phyloP scores from a whole-genome alignment of 352 stramenopile genomes.

The Phytophthora macrochlamydospora region DNA sequence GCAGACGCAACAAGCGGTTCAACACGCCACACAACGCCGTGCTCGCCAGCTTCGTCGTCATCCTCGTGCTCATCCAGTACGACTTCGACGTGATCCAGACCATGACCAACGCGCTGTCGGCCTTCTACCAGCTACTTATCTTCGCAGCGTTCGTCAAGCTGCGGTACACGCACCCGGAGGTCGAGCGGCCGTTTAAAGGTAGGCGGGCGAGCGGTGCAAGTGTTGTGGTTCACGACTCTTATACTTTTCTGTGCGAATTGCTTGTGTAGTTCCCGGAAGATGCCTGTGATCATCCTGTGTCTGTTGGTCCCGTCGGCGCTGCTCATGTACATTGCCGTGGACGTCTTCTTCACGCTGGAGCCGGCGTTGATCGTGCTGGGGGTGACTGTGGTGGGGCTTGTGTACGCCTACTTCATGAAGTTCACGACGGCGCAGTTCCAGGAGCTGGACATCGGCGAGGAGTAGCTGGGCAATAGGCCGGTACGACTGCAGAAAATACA shows the following conservation, averaged over 20 bases:
- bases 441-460: slow-evolving; percentile 26
- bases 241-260: neutral
- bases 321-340: slow-evolving; percentile 53
- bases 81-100: slow-evolving; percentile 81
- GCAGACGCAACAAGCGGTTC: slow-evolving; percentile 51
- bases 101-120: slow-evolving; percentile 92
- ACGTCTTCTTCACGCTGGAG: slow-evolving; percentile 57
- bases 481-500: neutral
- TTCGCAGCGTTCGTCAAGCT: slow-evolving; percentile 91
- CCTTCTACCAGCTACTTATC: slow-evolving; percentile 86
- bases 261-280: slow-evolving; percentile 35
- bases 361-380: slow-evolving; percentile 44
- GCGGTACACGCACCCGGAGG: slow-evolving; percentile 46
- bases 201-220: neutral
- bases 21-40: slow-evolving; percentile 60
- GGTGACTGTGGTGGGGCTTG: slow-evolving; percentile 40
- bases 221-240: neutral
- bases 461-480: slow-evolving; percentile 6
- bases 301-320: slow-evolving; percentile 44
- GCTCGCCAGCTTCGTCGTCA: slow-evolving; percentile 47
- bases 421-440: slow-evolving; percentile 52
- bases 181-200: slow-evolving; percentile 49
- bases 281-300: slow-evolving; percentile 29
- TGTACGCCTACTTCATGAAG: slow-evolving; percentile 48
- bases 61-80: slow-evolving; percentile 57